These are phyloP conservation scores for Mortierella sp. DNA, from an alignment of 371 early-diverging fungal species.

Conservation along the genomic window DNA sequence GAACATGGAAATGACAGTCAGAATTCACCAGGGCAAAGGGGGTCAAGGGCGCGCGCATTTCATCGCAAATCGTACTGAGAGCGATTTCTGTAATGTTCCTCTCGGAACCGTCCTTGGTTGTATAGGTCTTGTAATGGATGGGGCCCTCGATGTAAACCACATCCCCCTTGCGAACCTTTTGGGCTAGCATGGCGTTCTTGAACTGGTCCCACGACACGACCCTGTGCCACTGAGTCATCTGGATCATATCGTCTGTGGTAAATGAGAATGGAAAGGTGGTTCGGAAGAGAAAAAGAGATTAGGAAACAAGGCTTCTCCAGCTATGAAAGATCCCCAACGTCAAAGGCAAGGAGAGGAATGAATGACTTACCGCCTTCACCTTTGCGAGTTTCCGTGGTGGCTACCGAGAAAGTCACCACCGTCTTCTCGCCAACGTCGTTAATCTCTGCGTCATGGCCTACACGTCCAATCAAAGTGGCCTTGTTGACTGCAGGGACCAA, in stretches of 20 bases:
- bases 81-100: slow-evolving; percentile 66
- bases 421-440: slow-evolving; percentile 55
- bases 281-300: neutral
- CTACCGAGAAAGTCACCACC: slow-evolving; percentile 67
- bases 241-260: slow-evolving; percentile 61
- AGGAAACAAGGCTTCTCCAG: too few relatives aligned
- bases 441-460: slow-evolving; percentile 62
- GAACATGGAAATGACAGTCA: neutral
- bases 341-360: neutral
- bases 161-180: slow-evolving; percentile 67
- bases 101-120: slow-evolving; percentile 68
- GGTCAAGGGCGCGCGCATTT: neutral
- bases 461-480: slow-evolving; percentile 65
- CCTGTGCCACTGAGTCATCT: slow-evolving; percentile 73
- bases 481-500: slow-evolving; percentile 61
- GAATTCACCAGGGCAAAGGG: neutral
- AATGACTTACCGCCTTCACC: slow-evolving; percentile 61
- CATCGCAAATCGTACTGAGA: slow-evolving; percentile 24
- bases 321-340: too few relatives aligned
- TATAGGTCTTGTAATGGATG: slow-evolving; percentile 67
- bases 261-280: neutral
- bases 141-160: slow-evolving; percentile 72
- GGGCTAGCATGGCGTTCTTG: slow-evolving; percentile 56
- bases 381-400: slow-evolving; percentile 65
- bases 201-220: slow-evolving; percentile 61